phyloP scores from a whole-genome alignment of 2,329 filamentous ascomycete species.

The Dryadomyces sulphureus region DNA sequence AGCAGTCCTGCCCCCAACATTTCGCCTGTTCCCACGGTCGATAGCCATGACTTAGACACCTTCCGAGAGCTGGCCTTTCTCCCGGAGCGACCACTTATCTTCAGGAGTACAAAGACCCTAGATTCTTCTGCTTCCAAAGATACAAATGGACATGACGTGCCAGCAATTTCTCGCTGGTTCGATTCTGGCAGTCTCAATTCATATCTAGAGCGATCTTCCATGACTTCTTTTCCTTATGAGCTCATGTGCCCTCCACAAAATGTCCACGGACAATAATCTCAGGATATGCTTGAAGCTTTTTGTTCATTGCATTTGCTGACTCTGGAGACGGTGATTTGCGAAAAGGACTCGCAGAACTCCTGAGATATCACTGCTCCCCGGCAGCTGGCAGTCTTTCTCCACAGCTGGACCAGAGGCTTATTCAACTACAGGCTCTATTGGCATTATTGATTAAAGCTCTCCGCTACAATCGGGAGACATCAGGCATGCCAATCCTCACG shows the following conservation, averaged over 20 bases:
- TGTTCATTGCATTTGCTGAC: slow-evolving; percentile 5
- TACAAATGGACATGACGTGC: slow-evolving; percentile 18
- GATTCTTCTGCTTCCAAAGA: not conserved
- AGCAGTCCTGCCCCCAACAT: not conserved
- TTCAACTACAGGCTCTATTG: slow-evolving; percentile 45
- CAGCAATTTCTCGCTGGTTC: slow-evolving; percentile 49
- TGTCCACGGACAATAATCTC: not conserved
- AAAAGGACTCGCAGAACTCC: slow-evolving; percentile 7
- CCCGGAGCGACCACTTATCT: slow-evolving; percentile 34
- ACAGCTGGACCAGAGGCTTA: slow-evolving; percentile 23
- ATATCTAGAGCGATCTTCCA: slow-evolving; percentile 18
- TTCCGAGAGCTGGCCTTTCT: slow-evolving; percentile 41
- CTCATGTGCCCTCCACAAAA: slow-evolving; percentile 14
- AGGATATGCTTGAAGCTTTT: slow-evolving; percentile 2
- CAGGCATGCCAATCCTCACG: slow-evolving; percentile 8
- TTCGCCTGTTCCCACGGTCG: not conserved
- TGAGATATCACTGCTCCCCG: slow-evolving; percentile 1
- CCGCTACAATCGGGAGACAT: slow-evolving; percentile 26
- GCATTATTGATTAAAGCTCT: slow-evolving; percentile 45
- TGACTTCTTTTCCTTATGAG: slow-evolving; percentile 24
- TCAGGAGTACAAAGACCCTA: slow-evolving; percentile 22
- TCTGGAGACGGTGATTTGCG: not conserved
- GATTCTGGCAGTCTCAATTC: slow-evolving; percentile 7
- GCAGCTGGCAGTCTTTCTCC: not conserved
- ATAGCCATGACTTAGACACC: slow-evolving; percentile 17